phyloP scores from a whole-genome alignment of 140 eudicot species.

The Ambrosia hybrid region DNA sequence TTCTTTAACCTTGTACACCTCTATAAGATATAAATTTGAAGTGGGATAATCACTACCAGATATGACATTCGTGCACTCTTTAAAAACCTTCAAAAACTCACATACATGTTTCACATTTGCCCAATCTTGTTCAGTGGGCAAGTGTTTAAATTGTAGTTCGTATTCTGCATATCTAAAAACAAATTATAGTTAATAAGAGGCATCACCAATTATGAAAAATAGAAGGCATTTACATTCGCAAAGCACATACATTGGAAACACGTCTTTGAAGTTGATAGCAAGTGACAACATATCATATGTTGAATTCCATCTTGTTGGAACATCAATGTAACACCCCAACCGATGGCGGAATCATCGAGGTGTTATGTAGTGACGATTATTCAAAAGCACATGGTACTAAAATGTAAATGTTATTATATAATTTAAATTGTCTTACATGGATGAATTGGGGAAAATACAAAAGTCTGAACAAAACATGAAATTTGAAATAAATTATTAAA shows the following conservation, averaged over 20 bases:
- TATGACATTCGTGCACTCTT: neutral
- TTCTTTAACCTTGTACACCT: neutral
- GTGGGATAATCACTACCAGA: neutral
- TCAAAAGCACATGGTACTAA: too few relatives aligned
- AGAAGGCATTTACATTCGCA: neutral
- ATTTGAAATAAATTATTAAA: too few relatives aligned
- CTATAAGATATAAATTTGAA: neutral
- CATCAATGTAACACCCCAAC: too few relatives aligned
- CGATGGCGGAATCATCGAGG: too few relatives aligned
- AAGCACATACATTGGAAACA: neutral
- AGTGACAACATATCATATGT: neutral
- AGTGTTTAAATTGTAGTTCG: neutral
- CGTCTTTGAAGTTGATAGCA: neutral
- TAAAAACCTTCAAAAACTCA: neutral
- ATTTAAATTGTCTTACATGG: too few relatives aligned
- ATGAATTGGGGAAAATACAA: too few relatives aligned
- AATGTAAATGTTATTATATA: too few relatives aligned
- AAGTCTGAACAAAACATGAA: too few relatives aligned
- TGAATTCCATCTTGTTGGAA: neutral
- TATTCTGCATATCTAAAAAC: neutral
- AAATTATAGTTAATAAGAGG: too few relatives aligned
- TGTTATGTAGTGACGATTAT: too few relatives aligned
- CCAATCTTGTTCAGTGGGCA: neutral
- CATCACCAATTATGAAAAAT: neutral
- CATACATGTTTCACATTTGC: neutral